These are phyloP conservation scores for Knufia fluminis DNA, from an alignment of 2,329 filamentous ascomycete genomes.

Conservation along the genomic window DNA sequence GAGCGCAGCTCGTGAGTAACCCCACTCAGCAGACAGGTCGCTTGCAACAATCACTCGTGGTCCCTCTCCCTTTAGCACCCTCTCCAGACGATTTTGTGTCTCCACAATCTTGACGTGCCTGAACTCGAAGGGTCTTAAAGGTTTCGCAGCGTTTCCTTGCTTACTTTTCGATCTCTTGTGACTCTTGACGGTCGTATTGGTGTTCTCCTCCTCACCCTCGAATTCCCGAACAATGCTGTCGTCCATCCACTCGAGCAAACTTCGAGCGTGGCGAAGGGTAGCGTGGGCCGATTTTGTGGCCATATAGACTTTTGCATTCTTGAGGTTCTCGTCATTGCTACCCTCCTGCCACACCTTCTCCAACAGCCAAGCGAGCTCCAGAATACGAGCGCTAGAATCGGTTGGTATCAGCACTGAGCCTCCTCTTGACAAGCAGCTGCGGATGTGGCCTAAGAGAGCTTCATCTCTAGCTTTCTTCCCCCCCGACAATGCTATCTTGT, in stretches of 20 bases:
- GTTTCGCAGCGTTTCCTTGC: slow-evolving; percentile 32
- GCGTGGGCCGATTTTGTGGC: slow-evolving; percentile 79
- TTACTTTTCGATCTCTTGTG: slow-evolving; percentile 36
- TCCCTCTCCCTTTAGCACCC: slow-evolving; percentile 47
- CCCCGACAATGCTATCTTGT: slow-evolving; percentile 59
- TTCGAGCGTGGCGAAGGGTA: slow-evolving; percentile 81
- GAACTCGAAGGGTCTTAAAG: slow-evolving; percentile 76
- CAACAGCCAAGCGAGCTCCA: slow-evolving; percentile 84
- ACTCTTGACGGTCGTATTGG: slow-evolving; percentile 24
- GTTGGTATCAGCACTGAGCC: slow-evolving; percentile 89
- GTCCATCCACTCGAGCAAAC: slow-evolving; percentile 99
- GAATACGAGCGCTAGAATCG: slow-evolving; percentile 86
- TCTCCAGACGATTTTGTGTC: slow-evolving; percentile 67
- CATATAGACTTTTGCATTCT: slow-evolving; percentile 58
- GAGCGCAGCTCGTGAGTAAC: slow-evolving; percentile 76
- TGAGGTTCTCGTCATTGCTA: slow-evolving; percentile 41
- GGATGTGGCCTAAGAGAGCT: slow-evolving; percentile 69
- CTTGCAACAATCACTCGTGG: slow-evolving; percentile 78
- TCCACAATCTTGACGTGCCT: slow-evolving; percentile 76
- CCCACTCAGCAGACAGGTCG: slow-evolving; percentile 86
- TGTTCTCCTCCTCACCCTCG: slow-evolving; percentile 46
- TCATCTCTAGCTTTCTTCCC: slow-evolving; percentile 78
- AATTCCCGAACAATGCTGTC: slow-evolving; percentile 89
- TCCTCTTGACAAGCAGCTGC: slow-evolving; percentile 66
- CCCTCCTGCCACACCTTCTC: slow-evolving; percentile 79